phyloP scores from a whole-genome alignment of 441 rosid genomes.

The Arabidopsis lyrata region DNA sequence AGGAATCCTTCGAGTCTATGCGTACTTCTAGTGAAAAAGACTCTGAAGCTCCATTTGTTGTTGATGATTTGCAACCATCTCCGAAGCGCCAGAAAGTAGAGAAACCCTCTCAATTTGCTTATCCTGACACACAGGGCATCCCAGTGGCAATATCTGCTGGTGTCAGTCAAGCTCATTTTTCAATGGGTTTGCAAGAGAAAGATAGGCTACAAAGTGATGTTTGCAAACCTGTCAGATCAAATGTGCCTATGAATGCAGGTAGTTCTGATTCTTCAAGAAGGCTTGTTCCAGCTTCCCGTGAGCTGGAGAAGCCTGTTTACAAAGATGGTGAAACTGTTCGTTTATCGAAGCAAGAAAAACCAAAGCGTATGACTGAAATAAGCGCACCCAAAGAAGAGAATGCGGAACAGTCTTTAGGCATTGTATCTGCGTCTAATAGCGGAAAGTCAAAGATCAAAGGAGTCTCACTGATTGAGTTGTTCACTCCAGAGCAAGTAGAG shows the following conservation, averaged over 20 bases:
- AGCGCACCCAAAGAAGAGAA: conserved; percentile 66
- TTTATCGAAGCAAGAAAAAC: conserved; percentile 56
- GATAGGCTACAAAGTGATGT: conserved; percentile 53
- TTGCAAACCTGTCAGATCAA: conserved; percentile 55
- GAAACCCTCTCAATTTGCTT: conserved; percentile 58
- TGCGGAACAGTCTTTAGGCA: conserved; percentile 57
- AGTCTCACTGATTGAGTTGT: conserved; percentile 83
- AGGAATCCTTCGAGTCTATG: conserved; percentile 56
- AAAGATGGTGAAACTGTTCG: conserved; percentile 55
- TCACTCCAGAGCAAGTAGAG: conserved; percentile 97
- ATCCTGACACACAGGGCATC: conserved; percentile 53
- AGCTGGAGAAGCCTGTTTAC: conserved; percentile 55
- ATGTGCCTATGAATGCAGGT: conserved; percentile 62
- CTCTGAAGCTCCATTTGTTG: conserved; percentile 55
- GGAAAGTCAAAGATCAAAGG: conserved; percentile 73
- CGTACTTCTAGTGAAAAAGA: conserved; percentile 54
- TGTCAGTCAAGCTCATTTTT: conserved; percentile 44
- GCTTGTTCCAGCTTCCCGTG: conserved; percentile 46
- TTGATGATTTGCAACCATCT: conserved; percentile 73
- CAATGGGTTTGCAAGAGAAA: conserved; percentile 57
- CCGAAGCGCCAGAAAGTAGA: conserved; percentile 87
- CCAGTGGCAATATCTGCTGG: conserved; percentile 48
- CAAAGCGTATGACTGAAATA: conserved; percentile 57
- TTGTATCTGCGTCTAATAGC: conserved; percentile 60
- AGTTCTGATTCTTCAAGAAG: conserved; percentile 57